These are phyloP conservation scores for Vaucheria bursata DNA, from an alignment of 352 stramenopile genomes.

Conservation along the genomic window DNA sequence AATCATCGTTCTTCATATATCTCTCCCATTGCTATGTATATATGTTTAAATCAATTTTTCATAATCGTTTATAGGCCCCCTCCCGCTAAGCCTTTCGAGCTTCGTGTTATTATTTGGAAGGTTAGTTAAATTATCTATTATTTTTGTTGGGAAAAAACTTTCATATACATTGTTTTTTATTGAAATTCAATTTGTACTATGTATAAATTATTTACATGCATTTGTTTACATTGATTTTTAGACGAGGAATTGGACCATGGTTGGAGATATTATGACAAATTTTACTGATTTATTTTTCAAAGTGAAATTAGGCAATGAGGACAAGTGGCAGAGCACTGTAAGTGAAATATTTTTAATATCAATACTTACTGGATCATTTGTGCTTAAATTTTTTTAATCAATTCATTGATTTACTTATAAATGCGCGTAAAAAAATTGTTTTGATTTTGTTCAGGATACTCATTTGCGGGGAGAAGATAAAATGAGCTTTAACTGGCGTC, in stretches of 20 bases:
- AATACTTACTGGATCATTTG: background rate
- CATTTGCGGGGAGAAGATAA: conserved; percentile 66
- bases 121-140: too few relatives aligned
- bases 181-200: too few relatives aligned
- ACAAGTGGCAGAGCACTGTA: background rate
- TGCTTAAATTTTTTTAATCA: background rate
- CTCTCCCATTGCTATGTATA: too few relatives aligned
- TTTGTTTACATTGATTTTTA: background rate
- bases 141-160: too few relatives aligned
- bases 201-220: too few relatives aligned
- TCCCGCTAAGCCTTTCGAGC: background rate
- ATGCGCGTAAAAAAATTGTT: background rate
- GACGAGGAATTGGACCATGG: background rate
- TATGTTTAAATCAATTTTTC: too few relatives aligned
- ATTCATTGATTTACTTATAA: background rate
- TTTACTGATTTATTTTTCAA: conserved; percentile 1
- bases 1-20: too few relatives aligned
- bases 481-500: conserved; percentile 71
- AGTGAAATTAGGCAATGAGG: background rate
- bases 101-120: background rate
- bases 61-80: background rate
- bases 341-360: background rate
- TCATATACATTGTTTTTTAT: too few relatives aligned
- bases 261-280: background rate
- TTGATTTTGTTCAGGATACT: conserved; percentile 50